Evolutionary conservation across 495 filamentous ascomycete species (phyloP).

Genomic region (Thermochaetoides thermophila): DNA sequence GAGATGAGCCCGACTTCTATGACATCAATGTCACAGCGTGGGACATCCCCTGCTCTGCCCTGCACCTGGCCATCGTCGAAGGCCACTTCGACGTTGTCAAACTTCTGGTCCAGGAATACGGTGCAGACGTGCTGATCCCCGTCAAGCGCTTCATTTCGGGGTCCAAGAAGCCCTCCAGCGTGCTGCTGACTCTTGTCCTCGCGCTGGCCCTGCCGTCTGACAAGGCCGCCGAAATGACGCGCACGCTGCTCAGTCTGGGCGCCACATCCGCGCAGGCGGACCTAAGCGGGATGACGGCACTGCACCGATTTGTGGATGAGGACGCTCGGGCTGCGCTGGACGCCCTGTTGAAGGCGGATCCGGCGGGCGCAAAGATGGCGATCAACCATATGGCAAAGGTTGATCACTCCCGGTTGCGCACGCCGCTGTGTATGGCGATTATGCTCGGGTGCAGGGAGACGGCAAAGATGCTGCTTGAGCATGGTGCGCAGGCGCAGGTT

Average conservation of each 20-base stretch:
- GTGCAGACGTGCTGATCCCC: conserved; percentile 56
- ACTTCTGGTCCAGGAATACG: conserved; percentile 54
- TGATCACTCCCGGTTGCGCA: too few species aligned
- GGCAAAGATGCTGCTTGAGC: conserved; percentile 28
- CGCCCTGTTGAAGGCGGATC: conserved; percentile 43
- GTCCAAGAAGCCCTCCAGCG: conserved; percentile 32
- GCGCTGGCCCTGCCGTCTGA: conserved; percentile 41
- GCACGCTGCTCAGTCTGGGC: conserved; percentile 50
- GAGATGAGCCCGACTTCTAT: conserved; percentile 60
- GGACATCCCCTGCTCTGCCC: conserved; percentile 54
- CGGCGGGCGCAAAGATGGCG: conserved; percentile 41
- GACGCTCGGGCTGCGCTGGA: conserved; percentile 38
- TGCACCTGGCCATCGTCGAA: conserved; percentile 62
- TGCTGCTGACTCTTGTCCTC: conserved; percentile 51
- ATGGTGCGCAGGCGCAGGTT: conserved; percentile 24
- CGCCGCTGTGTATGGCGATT: too few species aligned
- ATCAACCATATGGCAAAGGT: conserved; percentile 59
- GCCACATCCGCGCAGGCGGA: conserved; percentile 63
- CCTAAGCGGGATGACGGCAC: conserved; percentile 36
- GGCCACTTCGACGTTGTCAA: conserved; percentile 54
- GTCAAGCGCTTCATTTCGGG: conserved; percentile 41
- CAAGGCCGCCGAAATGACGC: conserved; percentile 43
- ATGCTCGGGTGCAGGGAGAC: too few species aligned
- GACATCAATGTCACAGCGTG: conserved; percentile 61
- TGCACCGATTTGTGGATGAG: conserved; percentile 40